Evolutionary conservation across 805 yeast genomes (phyloP), one percentile per base, ranked within the genome.

Genomic region (Geotrichum ghanense): DNA sequence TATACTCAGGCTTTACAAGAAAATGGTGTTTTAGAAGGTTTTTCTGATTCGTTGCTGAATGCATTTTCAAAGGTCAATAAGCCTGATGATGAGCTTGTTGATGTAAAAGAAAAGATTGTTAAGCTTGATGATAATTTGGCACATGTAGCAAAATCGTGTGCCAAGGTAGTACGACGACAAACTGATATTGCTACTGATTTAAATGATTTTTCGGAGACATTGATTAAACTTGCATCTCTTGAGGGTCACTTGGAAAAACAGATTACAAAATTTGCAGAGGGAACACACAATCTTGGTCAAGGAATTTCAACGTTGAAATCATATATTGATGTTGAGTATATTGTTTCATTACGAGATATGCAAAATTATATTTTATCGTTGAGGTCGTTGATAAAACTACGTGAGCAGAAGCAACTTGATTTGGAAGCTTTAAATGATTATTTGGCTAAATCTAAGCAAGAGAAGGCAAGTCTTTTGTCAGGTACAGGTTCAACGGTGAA

Each of bases 1-100:
- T 23, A 22, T 41, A 19, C 27, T 10, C 26, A 42, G 14, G 43
- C 17, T 6, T 61, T 73, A 64, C 40, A 71, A 56, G 47, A 65
- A 61, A 70, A 65, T 3, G 76, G 74, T 22, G 74, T 76, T 40
- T 75, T 77, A 51, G 98, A 92, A 44, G 79, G 85, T 12, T 73
- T 90, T n/a, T 80, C 95, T 0, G 98, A 90, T 59, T 81, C 84
- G 2, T 79, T 92, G 40, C 83, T 90, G 82, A 90, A 90, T 59
- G 95, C 95, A n/a, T 86, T 90, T 58, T 82, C 90, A 47, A 81
- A 85, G 43, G 80, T 82, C 3, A 69, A 74, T 43, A 65, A 70
- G 44, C 85, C 80, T 56, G 63, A 68, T 22, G 78, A 82, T 41
- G 96, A 86, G 57, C 86, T 90, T 55, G 71, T 81, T 44, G 92